These are phyloP conservation scores for Daldinia grandis DNA, from an alignment of 495 filamentous ascomycete species.

Conservation along the genomic window DNA sequence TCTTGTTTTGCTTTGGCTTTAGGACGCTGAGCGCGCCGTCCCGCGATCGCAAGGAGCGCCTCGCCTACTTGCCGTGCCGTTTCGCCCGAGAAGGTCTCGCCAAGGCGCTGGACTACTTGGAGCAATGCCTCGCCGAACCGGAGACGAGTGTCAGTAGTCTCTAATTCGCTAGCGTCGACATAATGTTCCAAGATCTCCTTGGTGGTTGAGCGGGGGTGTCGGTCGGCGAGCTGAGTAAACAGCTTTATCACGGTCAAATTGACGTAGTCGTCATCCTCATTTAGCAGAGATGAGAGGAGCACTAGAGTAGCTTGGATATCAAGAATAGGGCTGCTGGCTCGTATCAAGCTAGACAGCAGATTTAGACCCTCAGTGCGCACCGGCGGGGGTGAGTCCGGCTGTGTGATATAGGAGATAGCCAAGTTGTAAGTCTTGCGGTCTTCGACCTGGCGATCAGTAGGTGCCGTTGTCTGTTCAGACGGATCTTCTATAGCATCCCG, in stretches of 20 bases:
- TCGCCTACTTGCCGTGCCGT: slow-evolving; percentile 64
- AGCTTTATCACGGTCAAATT: slow-evolving; percentile 76
- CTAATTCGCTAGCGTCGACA: slow-evolving; percentile 66
- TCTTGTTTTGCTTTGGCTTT: slow-evolving; percentile 61
- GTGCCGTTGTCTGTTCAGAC: slow-evolving; percentile 42
- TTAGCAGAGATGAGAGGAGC: slow-evolving; percentile 71
- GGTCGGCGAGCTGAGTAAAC: slow-evolving; percentile 69
- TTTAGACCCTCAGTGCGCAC: slow-evolving; percentile 81
- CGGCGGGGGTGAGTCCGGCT: slow-evolving; percentile 72
- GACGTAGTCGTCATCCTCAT: slow-evolving; percentile 77
- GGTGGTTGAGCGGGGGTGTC: slow-evolving; percentile 71
- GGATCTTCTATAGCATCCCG: slow-evolving; percentile 58
- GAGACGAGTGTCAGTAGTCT: slow-evolving; percentile 70
- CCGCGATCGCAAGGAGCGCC: slow-evolving; percentile 71
- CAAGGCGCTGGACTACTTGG: slow-evolving; percentile 72
- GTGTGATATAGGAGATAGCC: slow-evolving; percentile 75
- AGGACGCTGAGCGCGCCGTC: slow-evolving; percentile 67
- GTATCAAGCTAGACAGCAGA: slow-evolving; percentile 71
- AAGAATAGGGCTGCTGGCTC: slow-evolving; percentile 67
- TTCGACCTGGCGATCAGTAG: slow-evolving; percentile 60
- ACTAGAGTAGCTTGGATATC: slow-evolving; percentile 74
- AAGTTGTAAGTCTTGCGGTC: slow-evolving; percentile 76
- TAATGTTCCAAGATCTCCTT: slow-evolving; percentile 75
- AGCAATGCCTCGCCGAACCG: slow-evolving; percentile 77
- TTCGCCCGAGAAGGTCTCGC: slow-evolving; percentile 67